phyloP scores from a whole-genome alignment of 257 asterid genomes.

The Nicotiana tomentosiformis region DNA sequence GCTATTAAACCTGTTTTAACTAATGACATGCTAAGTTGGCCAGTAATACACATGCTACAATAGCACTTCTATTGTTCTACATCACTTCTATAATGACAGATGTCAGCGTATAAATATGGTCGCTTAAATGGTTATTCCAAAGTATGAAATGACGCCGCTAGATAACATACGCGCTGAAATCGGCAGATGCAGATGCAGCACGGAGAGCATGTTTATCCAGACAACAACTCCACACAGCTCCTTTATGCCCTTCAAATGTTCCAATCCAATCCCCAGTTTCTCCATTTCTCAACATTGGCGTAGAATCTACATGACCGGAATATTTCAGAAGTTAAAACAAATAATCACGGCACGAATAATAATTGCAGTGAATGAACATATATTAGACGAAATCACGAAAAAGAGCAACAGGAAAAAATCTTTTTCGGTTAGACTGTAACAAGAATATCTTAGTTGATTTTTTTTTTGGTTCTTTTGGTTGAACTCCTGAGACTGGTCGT shows the following conservation, averaged over 20 bases:
- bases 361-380: neutral
- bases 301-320: constrained; percentile 50
- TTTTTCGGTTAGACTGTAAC: neutral
- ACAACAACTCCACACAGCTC: constrained; percentile 98
- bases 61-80: neutral
- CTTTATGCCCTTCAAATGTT: constrained; percentile 96
- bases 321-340: neutral
- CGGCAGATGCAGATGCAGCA: constrained; percentile 97
- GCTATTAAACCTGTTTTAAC: neutral
- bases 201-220: constrained; percentile 85
- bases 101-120: neutral
- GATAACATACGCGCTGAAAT: constrained; percentile 83
- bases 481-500: neutral
- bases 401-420: neutral
- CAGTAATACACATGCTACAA: neutral
- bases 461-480: neutral
- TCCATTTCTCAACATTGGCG: constrained; percentile 95
- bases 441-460: neutral
- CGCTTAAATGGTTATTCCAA: neutral
- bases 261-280: constrained; percentile 99
- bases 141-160: neutral
- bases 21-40: neutral
- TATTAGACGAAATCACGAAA: neutral
- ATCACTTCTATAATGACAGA: neutral
- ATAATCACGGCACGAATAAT: neutral